Base-by-base conservation (phyloP, 2,329 filamentous ascomycete species). In the Trichoderma asperellum region DNA sequence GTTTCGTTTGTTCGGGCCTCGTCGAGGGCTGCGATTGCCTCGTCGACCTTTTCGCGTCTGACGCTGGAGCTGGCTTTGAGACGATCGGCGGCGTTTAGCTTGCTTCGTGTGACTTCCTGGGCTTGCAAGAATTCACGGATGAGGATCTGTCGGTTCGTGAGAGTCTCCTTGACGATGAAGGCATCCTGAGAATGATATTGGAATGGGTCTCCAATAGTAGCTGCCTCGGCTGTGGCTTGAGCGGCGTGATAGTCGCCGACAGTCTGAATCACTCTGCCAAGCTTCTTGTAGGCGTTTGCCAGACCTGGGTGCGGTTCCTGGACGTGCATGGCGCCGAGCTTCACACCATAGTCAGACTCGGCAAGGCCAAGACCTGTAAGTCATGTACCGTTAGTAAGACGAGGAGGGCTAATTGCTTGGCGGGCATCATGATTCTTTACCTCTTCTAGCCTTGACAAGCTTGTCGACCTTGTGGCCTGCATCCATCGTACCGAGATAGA, bases 61-160 rank as follows among this genome's bases (percentile, higher is more conserved):
- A 99, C 94, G 69, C 90, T 96, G 18, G 92, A 92, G 79, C 90
- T 93, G 21, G 91, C 89, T 78, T 96, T 97, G 71, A 99, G 86
- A 56, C 96, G 89, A 79, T 98, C 94, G 1, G 94, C 94, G 1
- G 94, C 93, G 72, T 90, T 89, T 49, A 96, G 88, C 79, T 94
- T 96, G 80, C 89, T 92, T 72, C 92, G 89, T 1, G 94, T 94
- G 27, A 85, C 85, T 78, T 97, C 92, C 78, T 98, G 94, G 0
- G 96, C 94, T 80, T 97, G 93, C 32, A 97, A 83, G 70, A 98
- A 89, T 77, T 99, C 96, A 70, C 96, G 93, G 55, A 97, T 91
- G 24, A 99, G 87, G 72, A 99, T 97, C 81, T 99, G 96, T 14
- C 96, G 92, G 82, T 99, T 99, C 4, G 96, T 99, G 72, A 99